A percentile compares a stretch with the other conserved stretches of the same genome.
Conservation (phyloP, 1,284 basidiomycete species). For the Sporisorium exsertum region DNA sequence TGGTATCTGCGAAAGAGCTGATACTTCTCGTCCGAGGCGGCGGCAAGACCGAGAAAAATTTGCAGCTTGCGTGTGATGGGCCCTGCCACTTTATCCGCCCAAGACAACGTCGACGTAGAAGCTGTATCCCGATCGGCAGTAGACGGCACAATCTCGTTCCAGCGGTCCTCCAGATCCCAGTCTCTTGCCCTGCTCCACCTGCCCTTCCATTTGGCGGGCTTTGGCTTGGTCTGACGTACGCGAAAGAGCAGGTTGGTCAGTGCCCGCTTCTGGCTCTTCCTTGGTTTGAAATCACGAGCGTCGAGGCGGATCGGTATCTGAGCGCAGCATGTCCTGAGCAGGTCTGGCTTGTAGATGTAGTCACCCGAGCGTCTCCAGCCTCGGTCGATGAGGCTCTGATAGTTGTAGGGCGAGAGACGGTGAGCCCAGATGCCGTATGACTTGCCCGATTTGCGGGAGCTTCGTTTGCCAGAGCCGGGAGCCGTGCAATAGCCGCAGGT, state of each 20-base stretch:
- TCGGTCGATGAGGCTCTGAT: constrained; percentile 60
- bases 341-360: constrained; percentile 66
- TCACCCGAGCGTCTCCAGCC: constrained; percentile 64
- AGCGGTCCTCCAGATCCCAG: constrained; percentile 40
- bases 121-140: background rate
- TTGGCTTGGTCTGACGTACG: constrained; percentile 22
- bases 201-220: constrained; percentile 58
- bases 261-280: constrained; percentile 47
- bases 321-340: constrained; percentile 60
- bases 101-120: constrained; percentile 10
- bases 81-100: constrained; percentile 41
- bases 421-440: constrained; percentile 70
- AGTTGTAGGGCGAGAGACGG: constrained; percentile 52
- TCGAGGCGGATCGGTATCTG: constrained; percentile 60
- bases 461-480: constrained; percentile 62
- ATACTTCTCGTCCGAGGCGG: constrained; percentile 61
- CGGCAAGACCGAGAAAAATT: constrained; percentile 32
- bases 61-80: constrained; percentile 34
- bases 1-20: constrained; percentile 63
- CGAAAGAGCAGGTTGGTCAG: constrained; percentile 53
- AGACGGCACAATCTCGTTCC: constrained; percentile 23
- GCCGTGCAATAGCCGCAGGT: constrained; percentile 72
- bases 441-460: constrained; percentile 56
- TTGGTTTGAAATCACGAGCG: constrained; percentile 27
- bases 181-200: constrained; percentile 43